A percentile compares a stretch with the other conserved stretches of the same genome.
These are phyloP conservation scores for Termitomyces heimii DNA, from an alignment of 768 basidiomycete species.

Conservation along the genomic window DNA sequence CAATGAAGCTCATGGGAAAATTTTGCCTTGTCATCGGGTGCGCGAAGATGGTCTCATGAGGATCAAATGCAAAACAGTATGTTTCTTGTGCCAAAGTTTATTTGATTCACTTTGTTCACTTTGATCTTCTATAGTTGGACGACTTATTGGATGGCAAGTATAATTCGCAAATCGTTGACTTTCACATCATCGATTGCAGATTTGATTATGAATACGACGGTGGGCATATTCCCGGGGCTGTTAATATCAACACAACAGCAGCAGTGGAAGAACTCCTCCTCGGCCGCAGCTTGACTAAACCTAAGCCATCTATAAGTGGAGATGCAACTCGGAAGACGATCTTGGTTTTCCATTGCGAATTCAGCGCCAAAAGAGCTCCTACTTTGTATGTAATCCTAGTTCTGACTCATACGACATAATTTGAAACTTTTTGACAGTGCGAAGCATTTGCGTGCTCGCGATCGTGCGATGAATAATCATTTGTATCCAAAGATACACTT, in stretches of 20 bases:
- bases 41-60: conserved; percentile 95
- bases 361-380: conserved; percentile 91
- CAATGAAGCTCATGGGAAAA: conserved; percentile 89
- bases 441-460: conserved; percentile 86
- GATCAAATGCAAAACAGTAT: conserved; percentile 73
- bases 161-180: conserved; percentile 56
- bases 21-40: conserved; percentile 89
- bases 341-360: conserved; percentile 97
- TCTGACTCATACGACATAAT: neutral
- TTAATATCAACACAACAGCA: conserved; percentile 82
- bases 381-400: conserved; percentile 68
- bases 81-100: conserved; percentile 19
- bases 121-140: conserved; percentile 51
- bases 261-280: conserved; percentile 82
- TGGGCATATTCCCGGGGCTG: conserved; percentile 87
- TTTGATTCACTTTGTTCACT: conserved; percentile 10
- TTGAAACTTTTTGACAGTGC: conserved; percentile 51
- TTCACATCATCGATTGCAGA: conserved; percentile 89
- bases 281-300: conserved; percentile 45
- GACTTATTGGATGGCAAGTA: conserved; percentile 73
- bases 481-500: conserved; percentile 91
- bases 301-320: conserved; percentile 68
- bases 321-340: conserved; percentile 73
- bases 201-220: conserved; percentile 96
- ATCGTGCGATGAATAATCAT: conserved; percentile 84